Evolutionary conservation across 2,329 filamentous ascomycete species (phyloP).

Genomic region (Talaromyces sp.): DNA sequence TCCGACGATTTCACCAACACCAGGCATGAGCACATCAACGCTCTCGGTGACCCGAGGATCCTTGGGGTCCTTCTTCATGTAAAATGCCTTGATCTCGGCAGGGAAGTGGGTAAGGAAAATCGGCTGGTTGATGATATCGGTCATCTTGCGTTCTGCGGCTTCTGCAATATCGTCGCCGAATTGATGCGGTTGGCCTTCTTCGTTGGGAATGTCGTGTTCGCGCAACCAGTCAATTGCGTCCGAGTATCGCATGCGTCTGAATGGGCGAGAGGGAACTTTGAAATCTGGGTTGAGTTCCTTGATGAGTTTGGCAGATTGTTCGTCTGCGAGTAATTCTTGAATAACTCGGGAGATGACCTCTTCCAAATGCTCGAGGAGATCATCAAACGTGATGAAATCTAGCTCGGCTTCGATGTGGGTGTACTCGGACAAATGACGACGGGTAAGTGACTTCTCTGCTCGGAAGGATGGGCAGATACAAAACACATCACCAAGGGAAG

Average conservation of each 20-base stretch:
- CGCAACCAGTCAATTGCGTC: constrained; percentile 94
- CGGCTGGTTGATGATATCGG: constrained; percentile 88
- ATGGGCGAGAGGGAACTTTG: constrained; percentile 74
- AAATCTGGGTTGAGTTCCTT: constrained; percentile 90
- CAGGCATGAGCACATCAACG: constrained; percentile 84
- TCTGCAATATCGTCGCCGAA: constrained; percentile 99
- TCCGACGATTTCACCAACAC: constrained; percentile 94
- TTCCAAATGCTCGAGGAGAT: constrained; percentile 84
- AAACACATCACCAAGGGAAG: constrained; percentile 89
- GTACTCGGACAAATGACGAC: constrained; percentile 92
- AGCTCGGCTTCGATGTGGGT: constrained; percentile 95
- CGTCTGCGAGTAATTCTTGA: constrained; percentile 70
- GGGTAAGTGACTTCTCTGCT: constrained; percentile 91
- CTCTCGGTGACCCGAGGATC: constrained; percentile 87
- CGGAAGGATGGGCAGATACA: constrained; percentile 99
- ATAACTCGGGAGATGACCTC: constrained; percentile 83
- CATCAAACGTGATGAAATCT: constrained; percentile 90
- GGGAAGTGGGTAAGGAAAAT: constrained; percentile 98
- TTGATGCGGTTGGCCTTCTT: constrained; percentile 81
- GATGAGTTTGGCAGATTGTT: constrained; percentile 67
- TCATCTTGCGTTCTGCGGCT: constrained; percentile 95
- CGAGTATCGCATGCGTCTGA: constrained; percentile 89
- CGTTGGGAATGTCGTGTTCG: constrained; percentile 86
- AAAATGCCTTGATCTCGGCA: constrained; percentile 96
- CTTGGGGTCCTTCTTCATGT: constrained; percentile 85